These are phyloP conservation scores for Aspergillus transmontanensis DNA, from an alignment of 2,329 filamentous ascomycete species.

Conservation along the genomic window DNA sequence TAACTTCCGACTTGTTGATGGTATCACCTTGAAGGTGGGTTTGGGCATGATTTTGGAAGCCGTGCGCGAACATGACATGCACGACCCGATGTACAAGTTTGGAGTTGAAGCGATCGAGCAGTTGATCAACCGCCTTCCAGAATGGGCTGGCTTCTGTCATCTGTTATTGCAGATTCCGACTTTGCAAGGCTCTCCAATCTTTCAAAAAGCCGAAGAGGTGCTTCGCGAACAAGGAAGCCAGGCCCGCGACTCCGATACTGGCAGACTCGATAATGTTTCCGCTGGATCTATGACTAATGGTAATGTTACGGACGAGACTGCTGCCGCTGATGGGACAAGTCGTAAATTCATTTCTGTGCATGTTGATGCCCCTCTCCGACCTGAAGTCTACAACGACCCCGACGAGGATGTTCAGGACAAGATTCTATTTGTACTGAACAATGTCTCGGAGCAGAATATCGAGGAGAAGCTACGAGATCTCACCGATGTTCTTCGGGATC, in stretches of 20 bases:
- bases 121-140: constrained; percentile 76
- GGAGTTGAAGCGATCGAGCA: constrained; percentile 93
- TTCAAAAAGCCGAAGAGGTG: constrained; percentile 78
- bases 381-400: constrained; percentile 75
- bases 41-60: constrained; percentile 97
- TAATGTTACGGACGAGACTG: constrained; percentile 63
- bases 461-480: constrained; percentile 82
- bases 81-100: constrained; percentile 97
- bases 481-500: constrained; percentile 73
- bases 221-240: constrained; percentile 67
- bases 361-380: constrained; percentile 68
- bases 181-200: constrained; percentile 82
- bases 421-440: constrained; percentile 94
- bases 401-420: constrained; percentile 84
- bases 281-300: constrained; percentile 66
- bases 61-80: constrained; percentile 78
- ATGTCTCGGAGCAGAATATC: constrained; percentile 87
- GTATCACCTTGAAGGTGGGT: constrained; percentile 89
- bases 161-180: constrained; percentile 80
- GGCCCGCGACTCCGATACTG: constrained; percentile 56
- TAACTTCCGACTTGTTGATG: constrained; percentile 86
- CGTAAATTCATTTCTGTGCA: constrained; percentile 78
- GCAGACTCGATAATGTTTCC: constrained; percentile 38
- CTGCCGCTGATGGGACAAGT: constrained; percentile 60
- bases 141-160: constrained; percentile 95